Evolutionary conservation across 2,329 filamentous ascomycete species (phyloP).

Genomic region (Catunica adiposa): DNA sequence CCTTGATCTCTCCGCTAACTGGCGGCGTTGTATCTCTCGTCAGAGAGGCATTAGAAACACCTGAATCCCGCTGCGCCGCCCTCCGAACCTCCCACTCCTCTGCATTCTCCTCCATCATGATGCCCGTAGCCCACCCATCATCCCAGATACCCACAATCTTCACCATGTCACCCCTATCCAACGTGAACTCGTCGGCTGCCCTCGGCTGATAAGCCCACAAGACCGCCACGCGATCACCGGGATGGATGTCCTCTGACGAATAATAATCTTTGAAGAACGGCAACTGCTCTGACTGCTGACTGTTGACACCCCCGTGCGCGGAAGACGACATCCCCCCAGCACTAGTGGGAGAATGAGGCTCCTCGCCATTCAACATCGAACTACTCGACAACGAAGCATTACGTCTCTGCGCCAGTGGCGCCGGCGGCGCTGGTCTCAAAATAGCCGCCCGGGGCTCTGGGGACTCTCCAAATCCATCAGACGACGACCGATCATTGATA

Average conservation of each 20-base stretch:
- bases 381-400: conserved; percentile 80
- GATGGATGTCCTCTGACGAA: conserved; percentile 87
- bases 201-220: conserved; percentile 96
- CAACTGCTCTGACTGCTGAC: conserved; percentile 87
- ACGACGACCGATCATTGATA: conserved; percentile 45
- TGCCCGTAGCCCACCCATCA: conserved; percentile 93
- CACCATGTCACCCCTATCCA: conserved; percentile 93
- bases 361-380: conserved; percentile 55
- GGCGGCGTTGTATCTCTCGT: conserved; percentile 44
- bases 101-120: conserved; percentile 64
- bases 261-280: conserved; percentile 98
- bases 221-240: conserved; percentile 74
- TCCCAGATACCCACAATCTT: conserved; percentile 99
- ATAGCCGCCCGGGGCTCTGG: conserved; percentile 47
- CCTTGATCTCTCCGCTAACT: conserved; percentile 74
- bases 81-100: conserved; percentile 75
- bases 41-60: conserved; percentile 67
- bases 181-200: conserved; percentile 77
- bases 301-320: conserved; percentile 49
- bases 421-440: conserved; percentile 41
- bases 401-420: conserved; percentile 45
- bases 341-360: conserved; percentile 57
- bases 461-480: conserved; percentile 55
- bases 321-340: conserved; percentile 67
- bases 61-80: conserved; percentile 75